Evolutionary conservation across 495 filamentous ascomycete genomes (phyloP), one percentile per base, ranked within the genome.

Genomic region (Penicillium antarcticum): DNA sequence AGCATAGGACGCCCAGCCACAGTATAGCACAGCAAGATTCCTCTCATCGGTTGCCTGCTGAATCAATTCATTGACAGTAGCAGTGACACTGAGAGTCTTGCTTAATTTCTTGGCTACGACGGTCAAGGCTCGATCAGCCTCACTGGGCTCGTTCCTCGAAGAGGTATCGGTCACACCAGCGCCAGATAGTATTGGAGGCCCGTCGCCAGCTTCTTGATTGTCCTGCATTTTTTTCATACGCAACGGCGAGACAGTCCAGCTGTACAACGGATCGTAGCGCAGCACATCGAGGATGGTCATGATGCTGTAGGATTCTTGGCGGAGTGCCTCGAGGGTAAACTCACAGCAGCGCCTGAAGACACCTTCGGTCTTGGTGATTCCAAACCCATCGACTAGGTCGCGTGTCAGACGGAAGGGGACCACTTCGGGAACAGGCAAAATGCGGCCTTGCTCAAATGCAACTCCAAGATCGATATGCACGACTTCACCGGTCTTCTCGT

Each of bases 381-480:
- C 94, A 86, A 98, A 97, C 17, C 89, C 94, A 63, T 97, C 95
- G 11, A 97, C 90, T 24, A 98, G 83, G 65, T 98, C 94, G 18
- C 94, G 79, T n/a, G 94, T 97, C 51, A 98, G 70, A 4, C 94
- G 81, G 75, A 98, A 98, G 0, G 94, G 94, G 0, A 98, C 92
- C 0, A 95, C 85, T 70, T 98, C 94, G 0, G 94, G 95, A 0
- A 97, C 85, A 0, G 91, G 94, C 0, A 98, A 75, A 10, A 98
- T 82, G 16, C 92, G 88, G n/a, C 95, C 94, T 51, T 85, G 88
- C 62, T 98, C 94, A 60, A 98, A 98, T 1, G 92, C 92, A 14
- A 98, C 88, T 34, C 94, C 94, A 7, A 98, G 80, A 65, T 98
- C 94, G 49, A 98, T 98, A 61, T 98, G 94, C 1, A 98, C 87